Evolutionary conservation across 164 flowering plant species (phyloP), one percentile per base, ranked within the genome.

Genomic region (Magnolia officinalis): DNA sequence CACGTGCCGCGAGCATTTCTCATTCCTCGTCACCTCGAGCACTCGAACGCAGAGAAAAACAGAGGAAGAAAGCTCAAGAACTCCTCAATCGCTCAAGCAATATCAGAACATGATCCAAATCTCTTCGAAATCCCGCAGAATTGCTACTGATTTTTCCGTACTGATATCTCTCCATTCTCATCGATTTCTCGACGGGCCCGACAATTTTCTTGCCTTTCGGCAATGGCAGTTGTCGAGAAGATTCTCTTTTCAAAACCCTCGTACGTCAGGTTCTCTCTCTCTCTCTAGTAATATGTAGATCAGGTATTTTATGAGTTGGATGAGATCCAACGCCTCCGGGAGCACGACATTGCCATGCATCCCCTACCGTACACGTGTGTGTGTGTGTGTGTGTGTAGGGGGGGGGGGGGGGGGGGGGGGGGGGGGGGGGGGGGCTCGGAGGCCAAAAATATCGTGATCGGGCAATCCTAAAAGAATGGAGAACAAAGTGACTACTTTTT

Each of bases 191-290:
- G n/a, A 45, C 50, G 10, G 21, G 21, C 19, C 63, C 63, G 19
- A 58, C n/a, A 23, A 1, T 5, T 37, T 37, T 37, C 7, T 5
- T 37, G 45, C 45, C 45, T 37, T 37, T 37, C 65, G 37, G 8
- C 75, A 20, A 73, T 73, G 75, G 24, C 75, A 61, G 67, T 49
- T 6, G 16, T 8, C 75, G 67, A 31, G 67, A 31, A 58, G 21
- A 50, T 37, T 73, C 23, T 73, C 70, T 10, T 66, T 66, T 26
- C 70, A 24, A 66, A 26, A 11, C 37, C 70, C 70, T 26, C 14
- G 1, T 24, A n/a, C 75, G 1, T 72, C 75, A 24, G 75, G 75
- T 73, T 2, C 8, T 26, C n/a, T n/a, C 16, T 72, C 61, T 72
- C n/a, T 52, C 29, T 21, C 11, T 7, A 19, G 11, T 58, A 58